Evolutionary conservation across 208 protist species (phyloP).

Genomic region (Zelonia costaricensis): DNA sequence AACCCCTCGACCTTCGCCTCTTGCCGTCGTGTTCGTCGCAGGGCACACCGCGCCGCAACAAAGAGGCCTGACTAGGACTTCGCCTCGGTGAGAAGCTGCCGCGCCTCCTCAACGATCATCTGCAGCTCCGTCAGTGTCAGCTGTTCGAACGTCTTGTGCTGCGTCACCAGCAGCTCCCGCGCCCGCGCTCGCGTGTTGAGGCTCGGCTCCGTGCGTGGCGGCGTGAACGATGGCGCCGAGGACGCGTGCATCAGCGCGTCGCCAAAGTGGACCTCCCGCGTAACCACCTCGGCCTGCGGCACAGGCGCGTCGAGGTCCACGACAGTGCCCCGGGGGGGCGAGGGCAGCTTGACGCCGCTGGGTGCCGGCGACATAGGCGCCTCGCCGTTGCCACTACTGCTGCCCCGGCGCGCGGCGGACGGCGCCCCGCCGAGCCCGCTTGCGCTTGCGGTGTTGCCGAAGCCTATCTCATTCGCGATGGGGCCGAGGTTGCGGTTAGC

Average conservation of each 20-base stretch:
- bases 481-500: slow-evolving; percentile 21
- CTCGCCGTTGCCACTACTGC: background rate
- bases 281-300: background rate
- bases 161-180: slow-evolving; percentile 28
- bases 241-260: background rate
- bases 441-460: background rate
- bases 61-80: background rate
- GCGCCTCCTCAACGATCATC: slow-evolving; percentile 66
- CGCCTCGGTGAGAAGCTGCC: slow-evolving; percentile 19
- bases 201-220: background rate
- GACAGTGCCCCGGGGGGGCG: slow-evolving; percentile 3
- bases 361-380: background rate
- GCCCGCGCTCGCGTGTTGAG: slow-evolving; percentile 9
- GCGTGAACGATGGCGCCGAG: background rate
- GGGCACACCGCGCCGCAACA: background rate
- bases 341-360: background rate
- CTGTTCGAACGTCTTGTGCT: slow-evolving; percentile 62
- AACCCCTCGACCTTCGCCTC: too few relatives aligned
- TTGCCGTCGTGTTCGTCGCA: too few relatives aligned
- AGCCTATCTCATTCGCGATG: slow-evolving; percentile 9
- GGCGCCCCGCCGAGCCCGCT: too few relatives aligned
- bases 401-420: too few relatives aligned
- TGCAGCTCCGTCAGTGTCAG: slow-evolving; percentile 62
- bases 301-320: background rate
- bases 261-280: background rate